Evolutionary conservation across 2,329 filamentous ascomycete species (phyloP).

Genomic region (Fusarium sambucinum): DNA sequence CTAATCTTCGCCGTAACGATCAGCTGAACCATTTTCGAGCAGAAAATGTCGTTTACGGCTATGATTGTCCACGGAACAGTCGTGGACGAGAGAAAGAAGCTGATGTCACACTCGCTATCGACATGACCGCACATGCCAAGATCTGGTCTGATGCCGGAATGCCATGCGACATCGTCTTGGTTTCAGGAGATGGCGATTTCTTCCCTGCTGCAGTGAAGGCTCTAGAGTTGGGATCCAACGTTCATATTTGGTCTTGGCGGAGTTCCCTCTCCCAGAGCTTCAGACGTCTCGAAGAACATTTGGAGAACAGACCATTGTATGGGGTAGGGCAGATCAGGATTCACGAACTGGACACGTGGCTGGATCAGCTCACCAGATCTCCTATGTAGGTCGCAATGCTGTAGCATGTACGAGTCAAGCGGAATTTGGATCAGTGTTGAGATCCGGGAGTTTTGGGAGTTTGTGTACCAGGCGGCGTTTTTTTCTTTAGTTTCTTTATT

Average conservation of each 20-base stretch:
- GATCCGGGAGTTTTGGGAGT: too few species aligned
- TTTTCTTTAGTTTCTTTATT: not conserved
- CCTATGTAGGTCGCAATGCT: too few species aligned
- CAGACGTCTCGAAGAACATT: too few species aligned
- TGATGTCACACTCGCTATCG: not conserved
- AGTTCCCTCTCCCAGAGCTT: not conserved
- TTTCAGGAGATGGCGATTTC: not conserved
- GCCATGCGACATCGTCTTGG: not conserved
- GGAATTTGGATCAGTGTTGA: too few species aligned
- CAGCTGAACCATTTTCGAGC: too few species aligned
- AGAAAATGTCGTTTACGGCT: too few species aligned
- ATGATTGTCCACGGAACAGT: not conserved
- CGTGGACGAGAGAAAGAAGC: not conserved
- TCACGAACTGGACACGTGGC: not conserved
- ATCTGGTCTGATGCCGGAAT: rapidly evolving
- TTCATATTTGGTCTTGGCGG: not conserved
- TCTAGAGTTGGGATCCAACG: too few species aligned
- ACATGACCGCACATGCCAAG: not conserved
- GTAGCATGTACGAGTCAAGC: too few species aligned
- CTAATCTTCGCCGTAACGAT: not conserved
- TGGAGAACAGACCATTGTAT: too few species aligned
- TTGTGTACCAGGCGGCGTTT: not conserved
- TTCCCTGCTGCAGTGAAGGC: not conserved
- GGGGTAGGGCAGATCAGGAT: too few species aligned
- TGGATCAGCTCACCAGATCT: not conserved